Evolutionary conservation across 257 asterid genomes (phyloP), one percentile per base, ranked within the genome.

Genomic region (Ajuga chamaepitys): DNA sequence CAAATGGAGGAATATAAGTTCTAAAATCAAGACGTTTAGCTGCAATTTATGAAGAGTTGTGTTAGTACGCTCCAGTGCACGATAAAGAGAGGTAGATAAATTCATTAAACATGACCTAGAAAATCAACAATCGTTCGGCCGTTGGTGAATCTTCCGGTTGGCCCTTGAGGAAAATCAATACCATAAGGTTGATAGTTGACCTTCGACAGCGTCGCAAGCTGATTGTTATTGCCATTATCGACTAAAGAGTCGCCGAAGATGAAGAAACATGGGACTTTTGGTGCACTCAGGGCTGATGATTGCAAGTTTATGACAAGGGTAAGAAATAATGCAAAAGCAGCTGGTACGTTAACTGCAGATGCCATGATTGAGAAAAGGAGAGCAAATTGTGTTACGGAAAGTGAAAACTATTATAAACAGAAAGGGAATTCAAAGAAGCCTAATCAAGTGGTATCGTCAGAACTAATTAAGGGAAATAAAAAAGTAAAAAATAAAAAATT

Each of bases 131-230:
- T 42, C 32, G 62, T 83, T 40, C 21, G 76, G 9, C 86, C 86
- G 17, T 80, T 84, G 70, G 86, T 78, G 75, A 83, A 83, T 78
- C 95, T 74, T 13, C 91, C 95, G 10, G 83, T 83, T 0, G 82
- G 68, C 3, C 84, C 84, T 7, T 37, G 1, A 40, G 76, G 84
- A 12, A 84, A 86, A 78, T 86, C 88, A 16, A 72, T 48, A 0
- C 88, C 95, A 18, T 86, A 86, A 60, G 95, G 95, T 3, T 28
- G 37, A 54, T 78, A 82, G 14, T 86, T 71, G 0, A 47, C 82
- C 73, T 69, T 84, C 0, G 84, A 75, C 9, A 0, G n/a, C 1
- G 95, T 80, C 2, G 0, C 2, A 3, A 86, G 88, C 0, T 66
- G 4, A 25, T 84, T 84, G 32, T 86, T 84, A 60, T 84, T 84